phyloP scores from a whole-genome alignment of 257 asterid genomes.

The Eustoma russellianum region DNA sequence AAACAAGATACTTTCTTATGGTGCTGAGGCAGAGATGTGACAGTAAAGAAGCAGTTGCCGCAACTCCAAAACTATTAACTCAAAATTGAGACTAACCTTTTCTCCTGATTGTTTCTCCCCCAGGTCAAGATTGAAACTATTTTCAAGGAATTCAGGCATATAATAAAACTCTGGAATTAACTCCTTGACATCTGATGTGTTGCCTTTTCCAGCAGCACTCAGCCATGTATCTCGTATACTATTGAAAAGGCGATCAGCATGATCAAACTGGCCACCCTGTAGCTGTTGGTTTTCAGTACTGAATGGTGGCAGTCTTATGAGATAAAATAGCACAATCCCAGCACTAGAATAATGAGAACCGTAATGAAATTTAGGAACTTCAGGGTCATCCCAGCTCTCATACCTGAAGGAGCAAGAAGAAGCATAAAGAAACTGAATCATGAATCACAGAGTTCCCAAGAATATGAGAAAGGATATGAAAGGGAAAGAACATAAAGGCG shows the following conservation, averaged over 20 bases:
- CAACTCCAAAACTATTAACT: background rate
- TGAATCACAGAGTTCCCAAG: slow-evolving; percentile 10
- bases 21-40: background rate
- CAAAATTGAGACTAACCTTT: slow-evolving; percentile 46
- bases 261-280: slow-evolving; percentile 99
- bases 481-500: background rate
- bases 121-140: slow-evolving; percentile 81
- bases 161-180: slow-evolving; percentile 95
- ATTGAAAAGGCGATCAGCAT: slow-evolving; percentile 98
- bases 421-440: background rate
- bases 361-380: slow-evolving; percentile 95
- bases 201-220: slow-evolving; percentile 98
- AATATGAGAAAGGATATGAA: background rate
- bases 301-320: slow-evolving; percentile 89
- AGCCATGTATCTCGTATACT: slow-evolving; percentile 85
- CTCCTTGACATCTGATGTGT: slow-evolving; percentile 97
- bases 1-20: slow-evolving; percentile 11
- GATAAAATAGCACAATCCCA: slow-evolving; percentile 97
- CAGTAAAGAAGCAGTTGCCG: slow-evolving; percentile 1
- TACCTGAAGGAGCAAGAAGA: slow-evolving; percentile 38
- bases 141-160: slow-evolving; percentile 90
- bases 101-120: slow-evolving; percentile 99
- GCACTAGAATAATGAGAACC: slow-evolving; percentile 99
- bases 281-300: slow-evolving; percentile 85
- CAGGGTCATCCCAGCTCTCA: slow-evolving; percentile 99